These are phyloP conservation scores for Abelmoschus esculentus DNA, from an alignment of 345 rosid species.

Conservation along the genomic window DNA sequence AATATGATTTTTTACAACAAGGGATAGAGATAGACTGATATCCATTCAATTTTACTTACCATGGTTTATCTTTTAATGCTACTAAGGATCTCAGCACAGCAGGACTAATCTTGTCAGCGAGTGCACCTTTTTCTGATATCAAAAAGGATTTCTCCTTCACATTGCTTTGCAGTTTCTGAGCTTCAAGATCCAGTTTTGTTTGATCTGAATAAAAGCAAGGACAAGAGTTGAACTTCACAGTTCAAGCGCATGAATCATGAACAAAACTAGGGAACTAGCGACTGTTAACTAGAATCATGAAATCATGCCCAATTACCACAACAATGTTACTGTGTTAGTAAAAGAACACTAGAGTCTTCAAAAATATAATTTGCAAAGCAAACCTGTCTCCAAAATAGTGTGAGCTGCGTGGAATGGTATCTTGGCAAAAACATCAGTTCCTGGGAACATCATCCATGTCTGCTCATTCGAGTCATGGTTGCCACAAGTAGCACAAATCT, in stretches of 20 bases:
- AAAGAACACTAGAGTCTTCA: not conserved
- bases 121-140: slow-evolving; percentile 63
- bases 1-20: not conserved
- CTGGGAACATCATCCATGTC: slow-evolving; percentile 80
- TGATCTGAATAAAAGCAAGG: slow-evolving; percentile 36
- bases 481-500: slow-evolving; percentile 76
- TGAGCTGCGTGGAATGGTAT: slow-evolving; percentile 78
- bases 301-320: not conserved
- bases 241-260: not conserved
- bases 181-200: slow-evolving; percentile 44
- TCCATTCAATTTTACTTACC: slow-evolving; percentile 22
- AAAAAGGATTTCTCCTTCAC: slow-evolving; percentile 59
- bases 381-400: slow-evolving; percentile 70
- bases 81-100: slow-evolving; percentile 59
- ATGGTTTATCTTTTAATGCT: slow-evolving; percentile 46
- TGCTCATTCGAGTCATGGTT: slow-evolving; percentile 54
- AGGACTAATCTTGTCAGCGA: slow-evolving; percentile 64
- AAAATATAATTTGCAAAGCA: slow-evolving; percentile 9
- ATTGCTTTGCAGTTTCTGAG: slow-evolving; percentile 62
- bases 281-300: not conserved
- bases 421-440: slow-evolving; percentile 64
- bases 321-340: not conserved
- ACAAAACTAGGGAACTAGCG: not conserved
- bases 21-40: not conserved
- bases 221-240: not conserved